These are phyloP conservation scores for Zygoascus biomembranicola DNA, from an alignment of 805 yeast species.

Conservation along the genomic window DNA sequence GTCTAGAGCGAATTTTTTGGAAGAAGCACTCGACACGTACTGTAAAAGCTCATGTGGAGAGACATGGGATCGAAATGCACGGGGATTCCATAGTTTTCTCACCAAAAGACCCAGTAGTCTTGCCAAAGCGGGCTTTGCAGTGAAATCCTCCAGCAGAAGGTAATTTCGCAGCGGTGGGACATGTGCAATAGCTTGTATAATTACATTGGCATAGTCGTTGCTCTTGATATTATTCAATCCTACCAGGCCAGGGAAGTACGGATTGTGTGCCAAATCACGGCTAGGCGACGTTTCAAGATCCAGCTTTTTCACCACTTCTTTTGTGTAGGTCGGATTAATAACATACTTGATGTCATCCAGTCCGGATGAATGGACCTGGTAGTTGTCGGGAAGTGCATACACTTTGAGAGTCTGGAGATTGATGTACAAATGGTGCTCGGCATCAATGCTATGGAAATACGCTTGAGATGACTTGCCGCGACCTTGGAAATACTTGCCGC, in stretches of 20 bases:
- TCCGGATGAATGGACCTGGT: constrained; percentile 33
- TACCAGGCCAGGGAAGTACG: constrained; percentile 54
- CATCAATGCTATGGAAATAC: constrained; percentile 55
- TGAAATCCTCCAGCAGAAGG: constrained; percentile 27
- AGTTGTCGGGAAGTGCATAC: constrained; percentile 58
- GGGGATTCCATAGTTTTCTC: constrained; percentile 57
- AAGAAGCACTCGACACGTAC: constrained; percentile 36
- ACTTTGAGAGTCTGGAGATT: constrained; percentile 43
- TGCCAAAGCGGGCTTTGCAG: constrained; percentile 29
- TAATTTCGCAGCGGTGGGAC: constrained; percentile 41
- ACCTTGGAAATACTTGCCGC: constrained; percentile 71
- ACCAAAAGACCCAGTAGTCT: constrained; percentile 38
- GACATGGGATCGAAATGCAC: constrained; percentile 50
- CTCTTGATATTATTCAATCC: constrained; percentile 50
- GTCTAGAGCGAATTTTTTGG: constrained; percentile 34
- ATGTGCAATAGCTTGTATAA: constrained; percentile 51
- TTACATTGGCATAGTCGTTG: constrained; percentile 50
- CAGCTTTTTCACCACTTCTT: constrained; percentile 29
- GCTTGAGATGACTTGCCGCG: constrained; percentile 58
- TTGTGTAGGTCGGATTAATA: constrained; percentile 44
- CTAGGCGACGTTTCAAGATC: constrained; percentile 15
- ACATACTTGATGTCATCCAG: constrained; percentile 46
- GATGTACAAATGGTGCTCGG: constrained; percentile 55
- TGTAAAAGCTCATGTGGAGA: constrained; percentile 62
- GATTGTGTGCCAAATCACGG: constrained; percentile 37